These are phyloP conservation scores for Cercospora brassicicola DNA, from an alignment of 2,329 filamentous ascomycete species.

Conservation along the genomic window DNA sequence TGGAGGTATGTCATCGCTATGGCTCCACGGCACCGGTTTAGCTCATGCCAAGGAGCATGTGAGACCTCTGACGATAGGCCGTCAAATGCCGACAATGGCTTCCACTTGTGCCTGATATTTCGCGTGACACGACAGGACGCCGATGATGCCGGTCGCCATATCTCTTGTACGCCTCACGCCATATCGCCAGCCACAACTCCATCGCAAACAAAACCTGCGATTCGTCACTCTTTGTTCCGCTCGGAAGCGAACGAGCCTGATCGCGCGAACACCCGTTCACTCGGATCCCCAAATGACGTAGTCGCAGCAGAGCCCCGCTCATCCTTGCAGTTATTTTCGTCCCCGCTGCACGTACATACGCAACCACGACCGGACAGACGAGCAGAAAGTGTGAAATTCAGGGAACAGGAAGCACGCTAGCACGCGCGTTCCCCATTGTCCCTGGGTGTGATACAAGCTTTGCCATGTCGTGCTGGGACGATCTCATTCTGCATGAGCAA, in stretches of 20 bases:
- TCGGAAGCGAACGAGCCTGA: background rate
- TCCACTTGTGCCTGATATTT: background rate
- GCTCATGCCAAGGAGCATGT: conserved; percentile 1
- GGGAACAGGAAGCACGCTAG: conserved; percentile 5
- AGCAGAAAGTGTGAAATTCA: background rate
- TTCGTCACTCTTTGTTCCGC: background rate
- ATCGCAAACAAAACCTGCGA: background rate
- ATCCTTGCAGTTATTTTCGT: conserved; percentile 7
- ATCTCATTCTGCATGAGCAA: conserved; percentile 7
- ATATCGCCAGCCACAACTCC: background rate
- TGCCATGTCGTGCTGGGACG: conserved; percentile 4
- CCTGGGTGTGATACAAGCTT: background rate
- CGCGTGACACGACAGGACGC: background rate
- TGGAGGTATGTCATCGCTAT: background rate
- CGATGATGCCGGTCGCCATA: background rate
- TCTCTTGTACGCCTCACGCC: background rate
- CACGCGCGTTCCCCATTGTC: background rate
- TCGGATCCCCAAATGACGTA: background rate
- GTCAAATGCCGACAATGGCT: background rate
- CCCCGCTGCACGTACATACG: background rate
- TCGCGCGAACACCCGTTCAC: background rate
- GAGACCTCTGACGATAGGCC: background rate
- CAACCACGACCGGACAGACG: background rate
- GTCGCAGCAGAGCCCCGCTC: background rate
- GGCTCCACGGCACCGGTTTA: background rate